phyloP scores from a whole-genome alignment of 352 stramenopile species.

The Phytophthora idaei region DNA sequence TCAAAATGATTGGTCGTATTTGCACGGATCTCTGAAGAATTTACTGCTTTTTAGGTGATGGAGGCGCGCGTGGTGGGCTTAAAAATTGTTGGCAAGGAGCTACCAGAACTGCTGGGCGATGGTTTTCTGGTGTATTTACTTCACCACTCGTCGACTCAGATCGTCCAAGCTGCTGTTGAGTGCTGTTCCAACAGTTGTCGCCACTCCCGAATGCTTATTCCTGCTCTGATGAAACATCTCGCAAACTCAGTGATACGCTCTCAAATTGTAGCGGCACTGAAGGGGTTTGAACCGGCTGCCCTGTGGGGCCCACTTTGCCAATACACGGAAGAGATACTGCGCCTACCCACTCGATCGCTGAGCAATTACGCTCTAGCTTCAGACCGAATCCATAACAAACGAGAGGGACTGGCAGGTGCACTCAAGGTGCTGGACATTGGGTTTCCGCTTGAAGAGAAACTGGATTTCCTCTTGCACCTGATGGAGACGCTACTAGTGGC shows the following conservation, averaged over 20 bases:
- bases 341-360: constrained; percentile 14
- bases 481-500: constrained; percentile 55
- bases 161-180: constrained; percentile 81
- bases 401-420: constrained; percentile 63
- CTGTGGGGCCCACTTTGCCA: constrained; percentile 75
- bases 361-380: constrained; percentile 25
- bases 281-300: constrained; percentile 67
- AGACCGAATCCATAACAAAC: constrained; percentile 42
- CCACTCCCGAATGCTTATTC: constrained; percentile 85
- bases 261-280: constrained; percentile 72
- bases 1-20: background rate
- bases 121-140: constrained; percentile 87
- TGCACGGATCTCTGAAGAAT: background rate
- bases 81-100: constrained; percentile 81
- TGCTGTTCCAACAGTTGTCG: constrained; percentile 80
- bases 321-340: constrained; percentile 57
- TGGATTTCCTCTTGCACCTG: constrained; percentile 67
- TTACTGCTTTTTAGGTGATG: constrained; percentile 37
- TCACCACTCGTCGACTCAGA: constrained; percentile 68
- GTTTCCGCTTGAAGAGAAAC: constrained; percentile 74
- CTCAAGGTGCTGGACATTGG: constrained; percentile 69
- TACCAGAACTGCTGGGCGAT: constrained; percentile 82
- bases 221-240: constrained; percentile 80
- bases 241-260: constrained; percentile 65
- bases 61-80: constrained; percentile 80